Conservation (phyloP, 257 asterid genomes). For the Solanum piurae region DNA sequence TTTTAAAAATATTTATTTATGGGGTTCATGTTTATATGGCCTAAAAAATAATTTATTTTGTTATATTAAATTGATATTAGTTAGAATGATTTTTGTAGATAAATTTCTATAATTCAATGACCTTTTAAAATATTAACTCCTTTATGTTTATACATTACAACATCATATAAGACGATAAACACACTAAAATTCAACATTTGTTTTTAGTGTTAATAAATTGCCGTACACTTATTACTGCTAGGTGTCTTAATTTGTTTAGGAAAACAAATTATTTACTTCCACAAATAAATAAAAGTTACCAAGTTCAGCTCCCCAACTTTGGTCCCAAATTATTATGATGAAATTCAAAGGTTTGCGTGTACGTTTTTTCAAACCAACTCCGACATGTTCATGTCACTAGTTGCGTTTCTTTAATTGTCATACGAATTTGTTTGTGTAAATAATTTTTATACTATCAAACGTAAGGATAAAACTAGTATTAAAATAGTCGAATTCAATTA, state of each 20-base stretch:
- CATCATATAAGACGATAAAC: too few relatives aligned
- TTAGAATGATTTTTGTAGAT: too few relatives aligned
- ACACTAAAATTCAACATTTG: background rate
- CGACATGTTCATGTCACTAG: background rate
- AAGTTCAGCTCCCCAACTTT: background rate
- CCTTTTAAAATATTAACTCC: too few relatives aligned
- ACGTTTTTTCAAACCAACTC: background rate
- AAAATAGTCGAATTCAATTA: background rate
- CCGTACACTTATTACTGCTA: too few relatives aligned
- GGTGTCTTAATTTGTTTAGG: background rate
- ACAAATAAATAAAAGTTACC: background rate
- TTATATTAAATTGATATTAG: too few relatives aligned
- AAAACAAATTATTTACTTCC: background rate
- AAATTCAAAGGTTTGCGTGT: background rate
- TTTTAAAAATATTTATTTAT: too few relatives aligned
- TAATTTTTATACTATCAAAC: background rate
- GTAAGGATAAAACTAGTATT: background rate
- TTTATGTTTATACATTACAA: too few relatives aligned
- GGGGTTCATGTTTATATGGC: too few relatives aligned
- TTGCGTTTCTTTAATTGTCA: background rate
- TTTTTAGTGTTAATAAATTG: too few relatives aligned
- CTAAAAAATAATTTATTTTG: too few relatives aligned
- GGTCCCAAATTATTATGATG: background rate
- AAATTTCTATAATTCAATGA: too few relatives aligned
- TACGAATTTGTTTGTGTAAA: background rate